Evolutionary conservation across 331 rosid genomes (phyloP).

Genomic region (Rhamnella rubrinervis): DNA sequence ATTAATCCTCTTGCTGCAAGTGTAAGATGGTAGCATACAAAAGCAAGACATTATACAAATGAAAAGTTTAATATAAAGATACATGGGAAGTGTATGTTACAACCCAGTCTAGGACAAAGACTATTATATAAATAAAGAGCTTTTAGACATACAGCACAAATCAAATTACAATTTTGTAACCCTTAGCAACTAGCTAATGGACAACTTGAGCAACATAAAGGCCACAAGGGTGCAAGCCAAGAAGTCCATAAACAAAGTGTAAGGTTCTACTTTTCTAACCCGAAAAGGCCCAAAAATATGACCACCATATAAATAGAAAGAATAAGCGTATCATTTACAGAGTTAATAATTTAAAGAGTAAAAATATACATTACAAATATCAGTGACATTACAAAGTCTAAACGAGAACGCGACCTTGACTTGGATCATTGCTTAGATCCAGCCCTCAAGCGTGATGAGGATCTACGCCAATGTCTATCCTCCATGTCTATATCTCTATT

Average conservation of each 20-base stretch:
- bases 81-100: not conserved
- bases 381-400: slow-evolving; percentile 16
- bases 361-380: not conserved
- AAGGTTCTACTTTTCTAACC: too few relatives aligned
- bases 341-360: not conserved
- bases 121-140: too few relatives aligned
- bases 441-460: slow-evolving; percentile 60
- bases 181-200: too few relatives aligned
- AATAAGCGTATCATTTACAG: too few relatives aligned
- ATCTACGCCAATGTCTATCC: slow-evolving; percentile 64
- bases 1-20: slow-evolving; percentile 93
- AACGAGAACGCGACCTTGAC: slow-evolving; percentile 81
- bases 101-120: too few relatives aligned
- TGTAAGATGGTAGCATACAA: slow-evolving; percentile 35
- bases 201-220: too few relatives aligned
- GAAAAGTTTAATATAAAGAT: not conserved
- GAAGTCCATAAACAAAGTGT: too few relatives aligned
- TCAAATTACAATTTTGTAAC: too few relatives aligned
- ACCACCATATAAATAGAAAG: too few relatives aligned
- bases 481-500: slow-evolving; percentile 45
- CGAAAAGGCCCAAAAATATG: not conserved
- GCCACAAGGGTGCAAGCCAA: too few relatives aligned
- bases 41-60: slow-evolving; percentile 1
- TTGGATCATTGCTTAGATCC: slow-evolving; percentile 66
- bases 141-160: too few relatives aligned